A percentile compares a stretch with the other conserved stretches of the same genome.
phyloP scores from a whole-genome alignment of 805 yeast species.

The Blastobotrys robertii region DNA sequence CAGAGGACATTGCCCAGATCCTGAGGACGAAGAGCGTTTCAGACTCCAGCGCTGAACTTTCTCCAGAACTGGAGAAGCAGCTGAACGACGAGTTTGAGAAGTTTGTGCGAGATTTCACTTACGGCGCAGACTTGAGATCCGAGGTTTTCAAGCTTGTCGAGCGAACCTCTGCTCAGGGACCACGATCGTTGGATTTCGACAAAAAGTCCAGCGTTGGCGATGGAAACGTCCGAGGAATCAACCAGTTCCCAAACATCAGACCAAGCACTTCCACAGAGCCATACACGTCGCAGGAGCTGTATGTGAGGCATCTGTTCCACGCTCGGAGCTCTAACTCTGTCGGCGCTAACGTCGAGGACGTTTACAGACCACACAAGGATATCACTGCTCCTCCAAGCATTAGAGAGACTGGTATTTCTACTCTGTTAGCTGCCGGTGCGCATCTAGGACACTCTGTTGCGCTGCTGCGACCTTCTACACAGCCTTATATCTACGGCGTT shows the following conservation, averaged over 20 bases:
- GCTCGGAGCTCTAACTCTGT: constrained; percentile 41
- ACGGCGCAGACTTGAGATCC: constrained; percentile 19
- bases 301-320: constrained; percentile 61
- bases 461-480: constrained; percentile 60
- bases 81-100: constrained; percentile 21
- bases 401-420: constrained; percentile 52
- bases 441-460: constrained; percentile 89
- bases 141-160: constrained; percentile 13
- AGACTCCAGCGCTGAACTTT: constrained; percentile 13
- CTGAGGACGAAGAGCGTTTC: not conserved
- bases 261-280: constrained; percentile 53
- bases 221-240: constrained; percentile 16
- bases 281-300: constrained; percentile 69
- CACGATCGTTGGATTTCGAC: not conserved
- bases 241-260: constrained; percentile 50
- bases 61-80: constrained; percentile 23
- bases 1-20: not conserved
- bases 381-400: constrained; percentile 48
- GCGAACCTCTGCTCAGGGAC: constrained; percentile 12
- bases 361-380: constrained; percentile 63
- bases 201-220: not conserved
- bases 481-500: constrained; percentile 78
- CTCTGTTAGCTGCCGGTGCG: constrained; percentile 82
- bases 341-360: constrained; percentile 56
- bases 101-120: constrained; percentile 22